These are phyloP conservation scores for Globisporangium uncinulatum DNA, from an alignment of 352 stramenopile species.

Conservation along the genomic window DNA sequence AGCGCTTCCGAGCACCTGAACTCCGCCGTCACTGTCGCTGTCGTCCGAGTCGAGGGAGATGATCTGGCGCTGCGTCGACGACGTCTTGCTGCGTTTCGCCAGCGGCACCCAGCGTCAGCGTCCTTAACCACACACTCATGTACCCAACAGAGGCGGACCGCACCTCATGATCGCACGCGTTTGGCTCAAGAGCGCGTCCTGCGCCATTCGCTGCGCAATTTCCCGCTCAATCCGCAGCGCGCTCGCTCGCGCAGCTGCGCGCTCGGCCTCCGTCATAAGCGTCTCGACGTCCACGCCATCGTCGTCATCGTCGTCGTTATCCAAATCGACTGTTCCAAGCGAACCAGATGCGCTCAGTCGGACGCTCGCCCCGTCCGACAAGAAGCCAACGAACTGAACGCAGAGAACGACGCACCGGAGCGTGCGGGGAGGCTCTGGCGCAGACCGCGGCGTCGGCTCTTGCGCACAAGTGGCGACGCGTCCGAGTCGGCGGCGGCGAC, in stretches of 20 bases:
- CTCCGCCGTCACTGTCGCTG: constrained; percentile 6
- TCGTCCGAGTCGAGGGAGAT: constrained; percentile 59
- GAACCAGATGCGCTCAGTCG: too few species aligned
- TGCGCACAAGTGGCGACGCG: constrained; percentile 14
- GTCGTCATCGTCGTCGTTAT: constrained; percentile 22
- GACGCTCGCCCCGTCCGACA: not conserved
- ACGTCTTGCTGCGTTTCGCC: constrained; percentile 16
- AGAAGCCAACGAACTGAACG: not conserved
- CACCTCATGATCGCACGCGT: constrained; percentile 57
- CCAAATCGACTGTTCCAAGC: not conserved
- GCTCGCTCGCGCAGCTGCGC: constrained; percentile 23
- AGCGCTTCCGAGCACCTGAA: not conserved
- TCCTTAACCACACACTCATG: constrained; percentile 4
- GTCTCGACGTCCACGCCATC: constrained; percentile 23
- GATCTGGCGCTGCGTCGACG: constrained; percentile 25
- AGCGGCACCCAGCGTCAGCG: not conserved
- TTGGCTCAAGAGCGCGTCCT: constrained; percentile 54
- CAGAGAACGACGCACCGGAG: constrained; percentile 13
- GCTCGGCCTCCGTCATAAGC: constrained; percentile 36
- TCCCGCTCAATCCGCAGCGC: constrained; percentile 44
- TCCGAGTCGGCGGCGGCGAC: constrained; percentile 15
- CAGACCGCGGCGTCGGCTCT: constrained; percentile 11
- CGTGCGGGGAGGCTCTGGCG: constrained; percentile 12
- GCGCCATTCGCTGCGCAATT: constrained; percentile 40
- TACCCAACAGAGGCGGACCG: constrained; percentile 1